These are phyloP conservation scores for Zalaria sp. DNA, from an alignment of 2,329 filamentous ascomycete genomes.

Conservation along the genomic window DNA sequence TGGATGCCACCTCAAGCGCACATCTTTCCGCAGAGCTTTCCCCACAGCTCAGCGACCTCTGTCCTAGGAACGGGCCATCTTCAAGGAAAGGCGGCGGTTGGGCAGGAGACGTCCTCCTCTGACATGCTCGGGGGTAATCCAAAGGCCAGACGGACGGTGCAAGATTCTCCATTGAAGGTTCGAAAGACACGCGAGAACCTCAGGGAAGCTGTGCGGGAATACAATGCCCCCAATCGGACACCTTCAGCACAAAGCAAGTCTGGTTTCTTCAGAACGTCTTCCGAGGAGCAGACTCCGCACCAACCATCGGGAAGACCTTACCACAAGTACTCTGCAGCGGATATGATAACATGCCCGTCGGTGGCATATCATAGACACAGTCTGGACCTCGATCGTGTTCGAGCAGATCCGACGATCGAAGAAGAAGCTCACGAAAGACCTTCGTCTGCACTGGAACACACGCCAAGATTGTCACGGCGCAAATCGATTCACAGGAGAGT, in stretches of 20 bases:
- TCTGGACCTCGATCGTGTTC: not conserved
- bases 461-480: constrained; percentile 10
- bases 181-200: constrained; percentile 22
- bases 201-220: constrained; percentile 6
- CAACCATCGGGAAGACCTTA: not conserved
- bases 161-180: constrained; percentile 17
- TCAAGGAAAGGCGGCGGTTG: too few relatives aligned
- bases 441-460: not conserved
- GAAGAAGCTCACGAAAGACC: not conserved
- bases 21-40: not conserved
- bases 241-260: not conserved
- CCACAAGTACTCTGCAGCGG: not conserved
- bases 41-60: not conserved
- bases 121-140: not conserved
- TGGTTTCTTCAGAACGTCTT: too few relatives aligned
- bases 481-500: constrained; percentile 20
- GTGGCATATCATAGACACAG: not conserved
- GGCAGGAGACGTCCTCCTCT: not conserved
- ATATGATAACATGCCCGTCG: not conserved
- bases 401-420: constrained; percentile 1
- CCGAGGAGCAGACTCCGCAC: too few relatives aligned
- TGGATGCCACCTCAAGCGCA: constrained; percentile 4
- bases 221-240: not conserved
- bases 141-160: not conserved
- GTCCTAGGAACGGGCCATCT: too few relatives aligned